Conservation (phyloP, 1,139 yeast genomes). For the Magnusiomyces magnusii region DNA sequence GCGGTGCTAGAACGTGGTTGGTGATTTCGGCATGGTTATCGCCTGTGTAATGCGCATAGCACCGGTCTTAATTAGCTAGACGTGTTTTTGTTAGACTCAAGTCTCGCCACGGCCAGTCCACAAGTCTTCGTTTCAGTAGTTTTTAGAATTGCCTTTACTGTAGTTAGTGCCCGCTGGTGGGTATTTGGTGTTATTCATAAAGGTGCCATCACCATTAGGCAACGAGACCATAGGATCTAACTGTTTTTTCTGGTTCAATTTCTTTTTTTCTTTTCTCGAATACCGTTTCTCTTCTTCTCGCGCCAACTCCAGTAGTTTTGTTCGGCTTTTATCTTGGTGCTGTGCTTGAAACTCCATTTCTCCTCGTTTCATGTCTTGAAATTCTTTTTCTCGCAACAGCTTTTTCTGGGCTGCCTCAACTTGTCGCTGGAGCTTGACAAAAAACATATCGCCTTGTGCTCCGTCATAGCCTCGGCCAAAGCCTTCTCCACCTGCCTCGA, state of each 20-base stretch:
- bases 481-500: not conserved
- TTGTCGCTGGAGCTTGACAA: not conserved
- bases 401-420: not conserved
- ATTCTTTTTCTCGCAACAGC: not conserved
- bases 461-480: not conserved
- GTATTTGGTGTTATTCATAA: too few species aligned
- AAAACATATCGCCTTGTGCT: not conserved
- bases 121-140: too few species aligned
- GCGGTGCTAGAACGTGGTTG: too few species aligned
- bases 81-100: too few species aligned
- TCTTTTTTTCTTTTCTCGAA: not conserved
- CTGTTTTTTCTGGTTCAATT: not conserved
- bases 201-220: too few species aligned
- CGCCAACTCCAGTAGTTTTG: not conserved
- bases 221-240: not conserved
- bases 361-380: not conserved
- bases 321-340: not conserved
- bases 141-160: too few species aligned
- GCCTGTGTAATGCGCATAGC: too few species aligned
- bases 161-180: too few species aligned
- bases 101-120: too few species aligned
- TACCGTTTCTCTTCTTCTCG: slow-evolving; percentile 1
- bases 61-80: too few species aligned
- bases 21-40: too few species aligned
- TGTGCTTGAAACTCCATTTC: not conserved